Conservation (phyloP, 2,329 filamentous ascomycete species). For the Fonsecaea multimorphosa region DNA sequence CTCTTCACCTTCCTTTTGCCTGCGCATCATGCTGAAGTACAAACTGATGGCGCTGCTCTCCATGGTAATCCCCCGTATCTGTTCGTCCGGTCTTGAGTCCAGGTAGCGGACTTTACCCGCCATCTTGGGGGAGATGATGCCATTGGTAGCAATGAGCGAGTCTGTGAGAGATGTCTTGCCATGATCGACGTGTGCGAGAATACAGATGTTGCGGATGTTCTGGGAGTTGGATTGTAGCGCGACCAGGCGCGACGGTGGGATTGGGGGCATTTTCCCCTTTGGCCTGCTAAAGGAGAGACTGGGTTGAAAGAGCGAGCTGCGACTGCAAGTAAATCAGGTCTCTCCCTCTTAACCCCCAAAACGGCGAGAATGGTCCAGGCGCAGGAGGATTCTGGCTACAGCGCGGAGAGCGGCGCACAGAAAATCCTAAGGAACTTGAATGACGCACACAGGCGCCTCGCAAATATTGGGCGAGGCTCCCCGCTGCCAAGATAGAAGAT, state of each 20-base stretch:
- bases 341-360: neutral
- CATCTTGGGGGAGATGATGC: conserved; percentile 97
- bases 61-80: conserved; percentile 98
- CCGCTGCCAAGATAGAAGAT: too few species aligned
- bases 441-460: neutral
- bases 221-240: conserved; percentile 85
- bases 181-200: conserved; percentile 95
- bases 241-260: conserved; percentile 87
- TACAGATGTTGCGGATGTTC: conserved; percentile 95
- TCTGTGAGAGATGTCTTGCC: conserved; percentile 98
- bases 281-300: neutral
- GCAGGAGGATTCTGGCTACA: neutral
- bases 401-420: neutral
- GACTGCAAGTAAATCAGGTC: neutral
- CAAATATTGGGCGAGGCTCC: neutral
- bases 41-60: conserved; percentile 97
- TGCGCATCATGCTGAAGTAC: conserved; percentile 88
- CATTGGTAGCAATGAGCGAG: conserved; percentile 95
- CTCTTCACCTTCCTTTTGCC: conserved; percentile 64
- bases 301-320: neutral
- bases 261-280: conserved; percentile 75
- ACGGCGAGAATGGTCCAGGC: neutral
- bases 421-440: neutral
- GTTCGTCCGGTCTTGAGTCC: conserved; percentile 94
- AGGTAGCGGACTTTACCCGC: conserved; percentile 98